Evolutionary conservation across 2,329 filamentous ascomycete genomes (phyloP).

Genomic region (Aspergillaceae sp.): DNA sequence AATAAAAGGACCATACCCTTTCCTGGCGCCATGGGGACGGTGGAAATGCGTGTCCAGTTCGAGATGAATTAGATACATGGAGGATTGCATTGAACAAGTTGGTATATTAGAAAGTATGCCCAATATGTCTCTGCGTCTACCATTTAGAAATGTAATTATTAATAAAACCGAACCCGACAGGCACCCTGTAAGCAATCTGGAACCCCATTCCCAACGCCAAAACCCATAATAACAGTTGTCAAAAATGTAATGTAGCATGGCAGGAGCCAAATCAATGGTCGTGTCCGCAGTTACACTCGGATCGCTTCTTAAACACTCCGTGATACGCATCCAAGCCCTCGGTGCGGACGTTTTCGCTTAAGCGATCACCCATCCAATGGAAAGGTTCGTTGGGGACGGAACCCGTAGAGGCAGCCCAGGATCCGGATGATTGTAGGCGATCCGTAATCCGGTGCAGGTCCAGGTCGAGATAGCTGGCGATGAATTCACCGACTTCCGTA

Average conservation of each 20-base stretch:
- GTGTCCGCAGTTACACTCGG: conserved; percentile 22
- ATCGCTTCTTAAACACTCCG: conserved; percentile 34
- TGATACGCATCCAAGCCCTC: conserved; percentile 38
- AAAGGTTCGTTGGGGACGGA: conserved; percentile 14
- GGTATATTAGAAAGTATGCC: no score
- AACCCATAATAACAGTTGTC: no score
- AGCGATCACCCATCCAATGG: conserved; percentile 35
- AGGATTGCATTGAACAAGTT: no score
- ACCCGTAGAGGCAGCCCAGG: conserved; percentile 9
- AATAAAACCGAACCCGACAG: background rate
- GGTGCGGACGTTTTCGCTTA: conserved; percentile 28
- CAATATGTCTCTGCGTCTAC: no score
- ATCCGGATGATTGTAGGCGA: conserved; percentile 48
- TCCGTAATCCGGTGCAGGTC: conserved; percentile 70
- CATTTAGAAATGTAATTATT: background rate
- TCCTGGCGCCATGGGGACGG: no score
- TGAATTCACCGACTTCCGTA: conserved; percentile 77
- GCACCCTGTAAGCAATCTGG: background rate
- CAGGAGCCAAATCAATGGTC: conserved; percentile 3
- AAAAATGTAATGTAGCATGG: background rate
- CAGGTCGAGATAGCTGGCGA: conserved; percentile 68
- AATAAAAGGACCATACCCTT: no score
- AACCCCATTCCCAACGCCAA: background rate
- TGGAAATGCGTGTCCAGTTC: no score
- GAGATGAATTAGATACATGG: no score